Percentiles rank a stretch among this genome's conserved stretches.
These are phyloP conservation scores for Plasmodium malariae DNA, from an alignment of 169 alveolate genomes.

Conservation along the genomic window DNA sequence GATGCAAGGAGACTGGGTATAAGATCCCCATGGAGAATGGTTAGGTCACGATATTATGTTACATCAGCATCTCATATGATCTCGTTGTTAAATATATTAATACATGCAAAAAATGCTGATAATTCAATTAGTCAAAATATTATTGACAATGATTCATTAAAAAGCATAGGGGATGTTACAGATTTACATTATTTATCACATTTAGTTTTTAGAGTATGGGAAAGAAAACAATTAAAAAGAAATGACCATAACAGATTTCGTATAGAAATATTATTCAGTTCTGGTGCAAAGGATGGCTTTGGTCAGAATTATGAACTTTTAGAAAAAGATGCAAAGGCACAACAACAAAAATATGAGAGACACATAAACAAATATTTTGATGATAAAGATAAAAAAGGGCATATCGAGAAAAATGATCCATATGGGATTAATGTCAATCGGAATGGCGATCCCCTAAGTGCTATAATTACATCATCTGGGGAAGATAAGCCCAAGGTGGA, in stretches of 20 bases:
- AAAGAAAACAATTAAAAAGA: slow-evolving; percentile 77
- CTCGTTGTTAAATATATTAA: slow-evolving; percentile 85
- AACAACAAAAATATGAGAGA: slow-evolving; percentile 83
- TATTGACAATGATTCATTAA: slow-evolving; percentile 78
- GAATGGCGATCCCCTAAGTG: too few species aligned
- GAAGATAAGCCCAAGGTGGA: background rate
- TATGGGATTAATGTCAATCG: too few species aligned
- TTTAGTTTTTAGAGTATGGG: slow-evolving; percentile 89
- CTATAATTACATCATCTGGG: background rate
- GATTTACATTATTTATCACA: slow-evolving; percentile 90
- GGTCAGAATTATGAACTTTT: slow-evolving; percentile 84
- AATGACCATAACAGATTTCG: slow-evolving; percentile 77
- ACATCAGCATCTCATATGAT: slow-evolving; percentile 92
- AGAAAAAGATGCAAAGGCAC: slow-evolving; percentile 83
- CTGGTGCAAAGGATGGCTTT: slow-evolving; percentile 89
- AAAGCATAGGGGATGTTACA: slow-evolving; percentile 77
- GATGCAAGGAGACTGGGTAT: slow-evolving; percentile 90
- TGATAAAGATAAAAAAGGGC: slow-evolving; percentile 17
- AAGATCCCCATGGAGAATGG: slow-evolving; percentile 90
- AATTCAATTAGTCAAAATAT: slow-evolving; percentile 77
- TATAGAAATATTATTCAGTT: slow-evolving; percentile 88
- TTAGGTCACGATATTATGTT: slow-evolving; percentile 91
- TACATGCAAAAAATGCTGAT: slow-evolving; percentile 80
- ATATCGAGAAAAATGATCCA: background rate
- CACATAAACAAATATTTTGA: slow-evolving; percentile 80